These are phyloP conservation scores for Golubevia pallescens DNA, from an alignment of 1,284 basidiomycete genomes.

Conservation along the genomic window DNA sequence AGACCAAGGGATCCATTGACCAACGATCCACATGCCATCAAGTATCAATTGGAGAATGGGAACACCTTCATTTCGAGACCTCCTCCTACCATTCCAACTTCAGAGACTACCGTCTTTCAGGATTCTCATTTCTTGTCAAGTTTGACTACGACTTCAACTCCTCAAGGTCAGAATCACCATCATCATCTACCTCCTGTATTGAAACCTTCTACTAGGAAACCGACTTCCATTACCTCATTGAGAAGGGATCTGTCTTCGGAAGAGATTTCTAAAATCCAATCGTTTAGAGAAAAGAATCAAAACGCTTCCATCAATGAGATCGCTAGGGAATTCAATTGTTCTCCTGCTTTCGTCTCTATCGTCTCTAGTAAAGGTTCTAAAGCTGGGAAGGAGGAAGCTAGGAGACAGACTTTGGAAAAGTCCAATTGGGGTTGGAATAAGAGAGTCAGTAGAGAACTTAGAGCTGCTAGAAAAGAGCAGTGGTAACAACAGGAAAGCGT, in stretches of 20 bases:
- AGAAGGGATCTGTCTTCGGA: slow-evolving; percentile 19
- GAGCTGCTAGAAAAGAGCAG: no score
- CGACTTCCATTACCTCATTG: background rate
- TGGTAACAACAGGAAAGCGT: no score
- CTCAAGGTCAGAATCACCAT: no score
- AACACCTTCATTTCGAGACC: slow-evolving; percentile 56
- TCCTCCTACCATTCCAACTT: slow-evolving; percentile 26
- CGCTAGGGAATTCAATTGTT: slow-evolving; percentile 45
- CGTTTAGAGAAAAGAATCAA: slow-evolving; percentile 30
- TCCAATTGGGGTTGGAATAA: no score
- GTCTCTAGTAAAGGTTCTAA: slow-evolving; percentile 17
- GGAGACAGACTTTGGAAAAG: no score
- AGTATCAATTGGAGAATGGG: slow-evolving; percentile 37
- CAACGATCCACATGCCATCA: slow-evolving; percentile 27
- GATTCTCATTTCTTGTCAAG: background rate
- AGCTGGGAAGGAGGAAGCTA: no score
- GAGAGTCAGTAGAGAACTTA: no score
- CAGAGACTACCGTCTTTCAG: background rate
- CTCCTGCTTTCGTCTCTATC: slow-evolving; percentile 45
- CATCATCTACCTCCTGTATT: slow-evolving; percentile 39
- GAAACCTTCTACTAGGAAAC: slow-evolving; percentile 14
- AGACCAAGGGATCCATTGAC: slow-evolving; percentile 54
- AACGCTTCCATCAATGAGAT: slow-evolving; percentile 30
- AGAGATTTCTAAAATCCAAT: slow-evolving; percentile 45
- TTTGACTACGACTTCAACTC: background rate